Evolutionary conservation across 2,329 filamentous ascomycete genomes (phyloP).

Genomic region (Monilinia laxa): DNA sequence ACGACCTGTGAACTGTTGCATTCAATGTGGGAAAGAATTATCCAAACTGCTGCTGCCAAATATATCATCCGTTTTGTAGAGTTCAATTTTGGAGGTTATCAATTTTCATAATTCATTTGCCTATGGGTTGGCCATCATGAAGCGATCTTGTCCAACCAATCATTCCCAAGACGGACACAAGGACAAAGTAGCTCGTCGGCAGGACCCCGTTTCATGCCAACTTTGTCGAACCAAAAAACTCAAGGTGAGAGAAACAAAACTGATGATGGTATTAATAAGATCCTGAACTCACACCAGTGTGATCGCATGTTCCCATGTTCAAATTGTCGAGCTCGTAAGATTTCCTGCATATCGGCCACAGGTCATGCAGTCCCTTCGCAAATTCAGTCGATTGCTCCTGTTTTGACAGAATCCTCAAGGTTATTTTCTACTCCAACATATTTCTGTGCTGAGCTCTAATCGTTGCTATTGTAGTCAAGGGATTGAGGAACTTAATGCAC

Average conservation of each 20-base stretch:
- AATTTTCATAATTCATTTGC: background rate
- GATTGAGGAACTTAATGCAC: constrained; percentile 28
- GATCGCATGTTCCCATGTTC: constrained; percentile 34
- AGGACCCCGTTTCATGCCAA: constrained; percentile 35
- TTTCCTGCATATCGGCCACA: constrained; percentile 13
- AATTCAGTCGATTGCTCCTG: background rate
- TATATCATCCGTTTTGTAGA: background rate
- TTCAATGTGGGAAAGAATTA: background rate
- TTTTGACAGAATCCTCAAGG: background rate
- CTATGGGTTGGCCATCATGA: background rate
- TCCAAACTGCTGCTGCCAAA: no score
- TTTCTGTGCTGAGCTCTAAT: background rate
- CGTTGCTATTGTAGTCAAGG: constrained; percentile 22
- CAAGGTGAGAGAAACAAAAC: constrained; percentile 5
- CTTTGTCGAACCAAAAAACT: constrained; percentile 34
- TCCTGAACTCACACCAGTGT: constrained; percentile 26
- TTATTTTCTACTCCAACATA: background rate
- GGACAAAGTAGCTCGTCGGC: constrained; percentile 26
- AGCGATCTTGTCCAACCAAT: constrained; percentile 4
- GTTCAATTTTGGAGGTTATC: no score
- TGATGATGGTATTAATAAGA: background rate
- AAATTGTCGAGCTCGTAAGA: constrained; percentile 32
- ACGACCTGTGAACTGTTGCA: background rate
- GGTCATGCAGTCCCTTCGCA: background rate
- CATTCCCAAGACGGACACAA: background rate